phyloP scores from a whole-genome alignment of 2,329 filamentous ascomycete genomes.

The Cladosporium sp. region DNA sequence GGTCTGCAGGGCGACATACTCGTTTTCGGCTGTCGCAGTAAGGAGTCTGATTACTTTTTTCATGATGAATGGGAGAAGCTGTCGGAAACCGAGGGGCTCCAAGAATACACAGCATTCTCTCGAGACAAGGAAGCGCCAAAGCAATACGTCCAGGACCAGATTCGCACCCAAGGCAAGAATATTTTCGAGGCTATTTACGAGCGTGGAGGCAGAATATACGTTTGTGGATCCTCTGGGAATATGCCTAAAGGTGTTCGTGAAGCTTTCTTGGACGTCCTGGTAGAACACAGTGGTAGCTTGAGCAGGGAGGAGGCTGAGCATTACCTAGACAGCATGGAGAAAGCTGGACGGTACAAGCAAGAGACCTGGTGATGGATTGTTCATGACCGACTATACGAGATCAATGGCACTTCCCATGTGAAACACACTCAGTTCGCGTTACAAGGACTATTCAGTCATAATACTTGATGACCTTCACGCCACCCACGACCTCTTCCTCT shows the following conservation, averaged over 20 bases:
- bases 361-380: conserved; percentile 56
- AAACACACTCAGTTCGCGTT: conserved; percentile 25
- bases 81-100: conserved; percentile 38
- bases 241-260: conserved; percentile 66
- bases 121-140: conserved; percentile 56
- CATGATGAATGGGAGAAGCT: conserved; percentile 62
- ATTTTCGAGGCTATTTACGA: conserved; percentile 50
- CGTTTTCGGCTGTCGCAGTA: conserved; percentile 80
- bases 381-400: neutral
- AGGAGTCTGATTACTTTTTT: conserved; percentile 74
- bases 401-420: neutral
- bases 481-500: conserved; percentile 25
- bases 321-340: conserved; percentile 54
- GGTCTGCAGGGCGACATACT: conserved; percentile 45
- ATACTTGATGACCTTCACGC: conserved; percentile 29
- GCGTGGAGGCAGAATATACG: conserved; percentile 48
- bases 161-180: conserved; percentile 45
- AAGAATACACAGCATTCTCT: conserved; percentile 62
- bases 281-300: conserved; percentile 33
- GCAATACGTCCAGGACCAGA: conserved; percentile 60
- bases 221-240: conserved; percentile 58
- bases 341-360: conserved; percentile 56
- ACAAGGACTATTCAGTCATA: conserved; percentile 20
- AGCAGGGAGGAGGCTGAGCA: conserved; percentile 47
- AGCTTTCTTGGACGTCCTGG: conserved; percentile 58